Evolutionary conservation across 176 grass and related monocot genomes (phyloP).

Genomic region (Hyparrhenia diplandra): DNA sequence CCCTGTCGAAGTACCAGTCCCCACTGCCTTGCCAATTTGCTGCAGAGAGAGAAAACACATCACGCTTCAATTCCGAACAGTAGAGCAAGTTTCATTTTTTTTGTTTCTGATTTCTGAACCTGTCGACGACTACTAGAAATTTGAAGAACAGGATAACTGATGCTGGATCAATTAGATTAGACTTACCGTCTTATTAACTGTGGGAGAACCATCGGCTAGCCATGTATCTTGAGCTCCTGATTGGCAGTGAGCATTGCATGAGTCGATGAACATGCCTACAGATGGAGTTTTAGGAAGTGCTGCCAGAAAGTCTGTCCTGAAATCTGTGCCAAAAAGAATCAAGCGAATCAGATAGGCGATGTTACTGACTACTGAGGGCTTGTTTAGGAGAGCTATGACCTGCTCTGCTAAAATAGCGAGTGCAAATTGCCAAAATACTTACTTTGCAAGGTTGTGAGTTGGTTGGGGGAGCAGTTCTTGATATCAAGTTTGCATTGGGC

Average conservation of each 20-base stretch:
- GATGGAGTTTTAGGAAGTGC: constrained; percentile 49
- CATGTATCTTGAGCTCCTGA: constrained; percentile 70
- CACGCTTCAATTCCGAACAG: background rate
- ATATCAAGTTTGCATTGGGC: constrained; percentile 69
- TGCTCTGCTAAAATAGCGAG: background rate
- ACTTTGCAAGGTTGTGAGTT: constrained; percentile 75
- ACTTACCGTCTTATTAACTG: constrained; percentile 65
- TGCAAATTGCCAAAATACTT: constrained; percentile 1
- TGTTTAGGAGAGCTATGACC: background rate
- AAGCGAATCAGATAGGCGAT: background rate
- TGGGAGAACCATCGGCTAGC: constrained; percentile 48
- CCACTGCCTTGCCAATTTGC: constrained; percentile 77
- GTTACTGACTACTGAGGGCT: background rate
- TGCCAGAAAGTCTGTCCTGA: constrained; percentile 59
- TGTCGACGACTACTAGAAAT: background rate
- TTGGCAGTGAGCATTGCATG: constrained; percentile 83
- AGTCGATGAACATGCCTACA: constrained; percentile 81
- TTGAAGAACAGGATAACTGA: background rate
- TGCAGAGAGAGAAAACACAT: constrained; percentile 26
- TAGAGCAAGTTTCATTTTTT: background rate
- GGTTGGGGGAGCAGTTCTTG: constrained; percentile 54
- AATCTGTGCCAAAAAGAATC: constrained; percentile 42
- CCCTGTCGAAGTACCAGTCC: constrained; percentile 65
- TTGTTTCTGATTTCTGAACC: background rate
- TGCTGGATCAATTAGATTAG: background rate